These are phyloP conservation scores for Ophiocordyceps camponoti-floridani DNA, from an alignment of 2,329 filamentous ascomycete species.

Conservation along the genomic window DNA sequence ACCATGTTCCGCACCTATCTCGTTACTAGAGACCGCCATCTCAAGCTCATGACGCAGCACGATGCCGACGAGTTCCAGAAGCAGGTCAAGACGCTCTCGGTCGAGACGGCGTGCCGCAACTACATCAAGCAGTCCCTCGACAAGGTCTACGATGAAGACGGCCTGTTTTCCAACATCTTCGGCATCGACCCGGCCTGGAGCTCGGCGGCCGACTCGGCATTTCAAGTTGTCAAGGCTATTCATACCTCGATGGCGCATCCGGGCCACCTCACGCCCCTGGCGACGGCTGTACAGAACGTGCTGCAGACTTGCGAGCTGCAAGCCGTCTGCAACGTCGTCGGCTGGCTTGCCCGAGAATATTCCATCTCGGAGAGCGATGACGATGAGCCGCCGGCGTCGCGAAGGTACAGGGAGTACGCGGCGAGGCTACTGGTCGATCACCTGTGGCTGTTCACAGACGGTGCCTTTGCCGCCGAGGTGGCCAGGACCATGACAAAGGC, in stretches of 20 bases:
- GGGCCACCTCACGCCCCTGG: slow-evolving; percentile 34
- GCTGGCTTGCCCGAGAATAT: slow-evolving; percentile 41
- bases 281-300: slow-evolving; percentile 27
- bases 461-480: slow-evolving; percentile 35
- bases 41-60: slow-evolving; percentile 32
- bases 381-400: slow-evolving; percentile 32
- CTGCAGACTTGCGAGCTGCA: slow-evolving; percentile 28
- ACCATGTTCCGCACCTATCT: slow-evolving; percentile 37
- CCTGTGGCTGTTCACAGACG: slow-evolving; percentile 38
- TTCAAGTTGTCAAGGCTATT: slow-evolving; percentile 27
- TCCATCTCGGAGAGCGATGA: slow-evolving; percentile 37
- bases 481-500: slow-evolving; percentile 34
- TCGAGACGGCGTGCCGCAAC: slow-evolving; percentile 37
- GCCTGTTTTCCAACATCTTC: slow-evolving; percentile 36
- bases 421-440: slow-evolving; percentile 37
- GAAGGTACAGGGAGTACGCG: slow-evolving; percentile 34
- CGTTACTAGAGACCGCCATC: slow-evolving; percentile 31
- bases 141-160: slow-evolving; percentile 34
- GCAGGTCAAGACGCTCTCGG: slow-evolving; percentile 27
- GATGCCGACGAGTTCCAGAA: slow-evolving; percentile 36
- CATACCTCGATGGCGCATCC: slow-evolving; percentile 33
- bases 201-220: slow-evolving; percentile 29
- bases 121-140: slow-evolving; percentile 43
- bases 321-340: slow-evolving; percentile 34
- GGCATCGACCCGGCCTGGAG: slow-evolving; percentile 35